Evolutionary conservation across 2,329 filamentous ascomycete species (phyloP), one percentile per base, ranked within the genome.

Genomic region (Neofusicoccum ribis): DNA sequence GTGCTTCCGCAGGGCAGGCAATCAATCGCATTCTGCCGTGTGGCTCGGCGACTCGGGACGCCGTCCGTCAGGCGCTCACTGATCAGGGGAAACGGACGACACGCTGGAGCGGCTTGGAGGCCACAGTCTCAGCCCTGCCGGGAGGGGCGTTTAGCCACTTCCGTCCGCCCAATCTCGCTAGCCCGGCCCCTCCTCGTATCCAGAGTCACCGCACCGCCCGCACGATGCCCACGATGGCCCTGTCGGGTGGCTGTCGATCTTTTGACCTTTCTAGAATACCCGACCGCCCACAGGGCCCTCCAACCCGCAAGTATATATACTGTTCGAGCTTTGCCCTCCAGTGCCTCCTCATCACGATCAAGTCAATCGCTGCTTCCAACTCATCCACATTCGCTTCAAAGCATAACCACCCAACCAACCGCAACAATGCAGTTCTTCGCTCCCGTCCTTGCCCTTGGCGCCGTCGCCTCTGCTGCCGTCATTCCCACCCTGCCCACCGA

Each of bases 371-470:
- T 34, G n/a, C 27, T 7, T 7, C 52, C 39, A 31, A n/a, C 3
- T n/a, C 20, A 43, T 3, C 39, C 39, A 46, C 54, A 59, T 4
- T 59, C 54, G 17, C 36, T 44, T 36, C 39, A 27, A 56, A 27
- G 2, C n/a, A 31, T 31, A 56, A 23, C 11, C 51, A 3, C 11
- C 0, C 23, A 69, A 69, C 70, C 67, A 68, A 72, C 72, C 71
- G 72, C 75, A 76, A 79, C 74, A 65, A 79, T 79, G 77, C 72
- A 72, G 67, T 77, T 73, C 72, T 73, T 72, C 66, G 68, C 72
- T 66, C 63, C 74, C 66, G 70, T 69, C 66, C 51, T 56, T 23
- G 52, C 52, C 8, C 37, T 65, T 17, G 41, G 43, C 52, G 27
- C 44, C 43, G 20, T 59, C 31, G 63, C 36, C 51, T 43, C 63